These are phyloP conservation scores for Marchantia polymorpha DNA, from an alignment of 225 moss, liverwort and hornwort genomes.

Conservation along the genomic window DNA sequence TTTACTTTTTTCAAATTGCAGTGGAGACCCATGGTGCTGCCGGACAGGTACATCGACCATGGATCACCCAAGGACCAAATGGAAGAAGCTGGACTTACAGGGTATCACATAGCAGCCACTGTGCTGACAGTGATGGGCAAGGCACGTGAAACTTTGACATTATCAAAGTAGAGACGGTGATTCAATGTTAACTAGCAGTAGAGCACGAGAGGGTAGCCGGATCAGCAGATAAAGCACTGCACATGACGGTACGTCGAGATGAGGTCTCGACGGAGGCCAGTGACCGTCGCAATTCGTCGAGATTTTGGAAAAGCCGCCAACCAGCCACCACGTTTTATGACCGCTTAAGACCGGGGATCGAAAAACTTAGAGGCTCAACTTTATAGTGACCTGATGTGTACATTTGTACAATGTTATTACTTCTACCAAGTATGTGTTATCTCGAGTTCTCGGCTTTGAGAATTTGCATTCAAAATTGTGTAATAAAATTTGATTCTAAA, in stretches of 20 bases:
- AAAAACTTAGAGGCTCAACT: too few species aligned
- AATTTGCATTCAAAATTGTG: too few species aligned
- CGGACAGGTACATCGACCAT: slow-evolving; percentile 74
- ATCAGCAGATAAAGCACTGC: background rate
- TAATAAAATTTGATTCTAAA: too few species aligned
- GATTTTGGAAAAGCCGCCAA: background rate
- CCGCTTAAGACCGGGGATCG: background rate
- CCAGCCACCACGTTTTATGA: background rate
- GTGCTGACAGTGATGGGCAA: slow-evolving; percentile 58
- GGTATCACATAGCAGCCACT: slow-evolving; percentile 68
- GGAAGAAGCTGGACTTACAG: slow-evolving; percentile 67
- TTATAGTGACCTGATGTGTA: too few species aligned
- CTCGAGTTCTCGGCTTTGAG: too few species aligned
- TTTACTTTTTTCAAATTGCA: slow-evolving; percentile 23
- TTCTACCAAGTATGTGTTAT: too few species aligned
- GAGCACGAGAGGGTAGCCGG: background rate
- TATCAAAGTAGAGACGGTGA: background rate
- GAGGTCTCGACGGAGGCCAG: background rate
- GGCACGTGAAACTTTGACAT: slow-evolving; percentile 51
- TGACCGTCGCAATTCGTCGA: slow-evolving; percentile 10
- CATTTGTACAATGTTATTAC: too few species aligned
- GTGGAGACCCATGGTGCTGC: slow-evolving; percentile 78
- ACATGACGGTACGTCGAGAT: background rate
- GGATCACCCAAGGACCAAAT: slow-evolving; percentile 70
- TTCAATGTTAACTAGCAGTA: background rate